Base-by-base conservation (phyloP, 2,329 filamentous ascomycete genomes). In the Clonostachys byssicola region DNA sequence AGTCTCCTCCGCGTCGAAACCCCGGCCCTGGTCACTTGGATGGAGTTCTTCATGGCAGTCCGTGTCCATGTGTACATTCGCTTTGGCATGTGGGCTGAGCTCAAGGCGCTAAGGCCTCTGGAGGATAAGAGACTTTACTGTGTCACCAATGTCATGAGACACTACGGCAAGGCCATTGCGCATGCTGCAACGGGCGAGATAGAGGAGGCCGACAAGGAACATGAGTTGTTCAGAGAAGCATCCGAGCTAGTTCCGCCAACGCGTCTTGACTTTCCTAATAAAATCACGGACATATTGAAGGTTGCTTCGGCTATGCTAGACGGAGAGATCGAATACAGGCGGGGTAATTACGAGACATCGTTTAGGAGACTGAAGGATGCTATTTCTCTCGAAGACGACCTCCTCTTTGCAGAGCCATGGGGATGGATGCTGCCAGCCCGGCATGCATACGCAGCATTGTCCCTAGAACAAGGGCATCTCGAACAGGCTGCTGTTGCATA, bases 391-490 rank as follows among this genome's bases (percentile, higher is more conserved):
- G 81, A 86, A 48, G 82, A 85, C 53, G 63, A 60, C 0, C 69
- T 89, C 16, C 78, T 77, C 0, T 89, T 86, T 51, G 78, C 82
- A 35, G 85, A 89, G 60, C 85, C 85, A 0, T 87, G 84, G 84
- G 81, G 79, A 0, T 88, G 84, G 84, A 87, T 88, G 83, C 81
- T 85, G 54, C 85, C 85, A 1, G 77, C 80, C 0, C 71, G 83
- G 5, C 85, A 88, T 62, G 83, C 84, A 0, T 81, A 81, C 45
- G 84, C 79, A 4, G 85, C 84, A 2, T 66, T 88, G 4, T 60
- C 86, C 39, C 66, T 86, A 18, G 85, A 88, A 56, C 82, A 84
- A 56, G 78, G 75, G 0, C 65, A 63, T 12, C 65, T 77, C 1
- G 71, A 75, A 34, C 65, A 81, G 44, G 80, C 81, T 1, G 64